Base-by-base conservation (phyloP, 768 basidiomycete species). In the Serendipita vermifera region DNA sequence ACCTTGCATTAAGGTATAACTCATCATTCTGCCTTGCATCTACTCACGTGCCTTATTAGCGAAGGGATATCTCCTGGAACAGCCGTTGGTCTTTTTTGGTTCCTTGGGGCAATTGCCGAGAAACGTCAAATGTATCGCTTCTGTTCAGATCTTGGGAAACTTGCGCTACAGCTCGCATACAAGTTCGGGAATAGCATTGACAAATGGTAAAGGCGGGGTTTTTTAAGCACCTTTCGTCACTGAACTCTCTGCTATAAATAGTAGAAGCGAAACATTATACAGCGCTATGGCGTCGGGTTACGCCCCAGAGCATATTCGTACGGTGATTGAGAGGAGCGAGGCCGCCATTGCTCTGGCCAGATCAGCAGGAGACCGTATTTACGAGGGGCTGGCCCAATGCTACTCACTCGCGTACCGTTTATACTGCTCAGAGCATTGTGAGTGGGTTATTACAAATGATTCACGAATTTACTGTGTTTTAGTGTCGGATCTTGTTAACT, bases 81-180 rank as follows among this genome's bases (percentile, higher is more conserved):
- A 5, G 78, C 81, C 0, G 66, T 82, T 15, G 85, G 85, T 4
- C 82, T 87, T 66, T 82, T 85, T 63, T 85, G 81, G 81, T 76
- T 79, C 13, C 68, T 83, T 4, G 78, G 77, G 64, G 80, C 82
- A 57, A 77, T 78, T 11, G 81, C 80, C 3, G 83, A 85, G 63
- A 67, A 75, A 59, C 70, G 78, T 60, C 80, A 79, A 57, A 64
- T 83, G 20, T 83, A 82, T 66, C 73, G 81, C 4, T 83, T 85
- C 64, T 82, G 82, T 31, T 73, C 74, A 0, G 81, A 85, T 61
- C 72, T 85, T 33, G 83, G 78, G 24, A 82, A 78, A 62, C 67
- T 85, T 40, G 82, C 80, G 5, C 65, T 87, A 36, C 75, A 75
- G 40, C 80, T 85, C n/a, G 83, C 82, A 17, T 79, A 84, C 39